Evolutionary conservation across 768 basidiomycete genomes (phyloP).

Genomic region (Sistotremastrum suecicum): DNA sequence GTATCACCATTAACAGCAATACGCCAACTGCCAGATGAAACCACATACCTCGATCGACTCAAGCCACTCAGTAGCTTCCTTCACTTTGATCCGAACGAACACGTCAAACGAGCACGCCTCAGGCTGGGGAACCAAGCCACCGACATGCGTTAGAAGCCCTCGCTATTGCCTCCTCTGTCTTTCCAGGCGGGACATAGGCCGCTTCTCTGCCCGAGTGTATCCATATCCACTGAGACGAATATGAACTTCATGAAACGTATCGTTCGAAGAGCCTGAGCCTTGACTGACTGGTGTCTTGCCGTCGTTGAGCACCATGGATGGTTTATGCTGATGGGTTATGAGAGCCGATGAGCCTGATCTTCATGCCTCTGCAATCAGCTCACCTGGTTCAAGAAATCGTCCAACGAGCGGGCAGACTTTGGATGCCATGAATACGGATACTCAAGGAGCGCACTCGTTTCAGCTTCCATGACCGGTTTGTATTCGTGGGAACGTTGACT

Average conservation of each 20-base stretch:
- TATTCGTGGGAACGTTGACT: no score
- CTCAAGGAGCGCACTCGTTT: no score
- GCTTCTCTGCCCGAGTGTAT: conserved; percentile 18
- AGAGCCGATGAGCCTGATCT: neutral
- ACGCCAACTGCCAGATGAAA: neutral
- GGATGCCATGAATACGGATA: conserved; percentile 3
- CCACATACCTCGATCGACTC: conserved; percentile 42
- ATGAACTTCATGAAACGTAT: neutral
- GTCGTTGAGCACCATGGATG: conserved; percentile 68
- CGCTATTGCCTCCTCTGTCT: conserved; percentile 18
- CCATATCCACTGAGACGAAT: conserved; percentile 50
- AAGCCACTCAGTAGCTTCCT: conserved; percentile 39
- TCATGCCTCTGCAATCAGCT: no score
- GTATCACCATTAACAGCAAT: no score
- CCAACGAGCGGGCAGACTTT: conserved; percentile 25
- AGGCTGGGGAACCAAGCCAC: conserved; percentile 4
- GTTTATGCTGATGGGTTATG: conserved; percentile 63
- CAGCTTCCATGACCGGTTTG: no score
- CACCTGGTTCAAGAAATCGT: conserved; percentile 45
- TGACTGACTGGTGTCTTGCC: conserved; percentile 54
- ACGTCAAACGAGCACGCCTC: neutral
- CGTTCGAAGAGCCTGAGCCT: neutral
- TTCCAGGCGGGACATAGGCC: neutral
- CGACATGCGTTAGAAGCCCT: conserved; percentile 32
- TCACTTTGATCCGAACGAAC: conserved; percentile 25